These are phyloP conservation scores for Scutellaria galericulata DNA, from an alignment of 257 asterid species.

Conservation along the genomic window DNA sequence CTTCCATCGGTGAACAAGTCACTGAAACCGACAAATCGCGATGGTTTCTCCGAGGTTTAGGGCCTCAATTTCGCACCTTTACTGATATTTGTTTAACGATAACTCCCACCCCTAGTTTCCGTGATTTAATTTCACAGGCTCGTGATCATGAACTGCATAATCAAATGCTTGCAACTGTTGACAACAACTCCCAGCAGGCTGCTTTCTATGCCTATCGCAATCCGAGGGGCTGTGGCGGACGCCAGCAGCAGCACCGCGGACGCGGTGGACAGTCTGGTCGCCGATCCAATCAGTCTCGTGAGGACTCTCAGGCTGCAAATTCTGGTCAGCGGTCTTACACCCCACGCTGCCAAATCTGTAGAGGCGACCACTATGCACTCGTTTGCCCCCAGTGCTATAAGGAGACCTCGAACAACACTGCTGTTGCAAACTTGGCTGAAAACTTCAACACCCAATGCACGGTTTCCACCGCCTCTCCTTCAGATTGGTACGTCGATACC, in stretches of 20 bases:
- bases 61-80: too few relatives aligned
- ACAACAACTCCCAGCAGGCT: neutral
- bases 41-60: neutral
- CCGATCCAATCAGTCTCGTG: neutral
- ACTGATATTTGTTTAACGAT: neutral
- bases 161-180: neutral
- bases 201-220: neutral
- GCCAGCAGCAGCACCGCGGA: neutral
- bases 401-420: neutral
- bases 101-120: neutral
- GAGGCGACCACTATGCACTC: too few relatives aligned
- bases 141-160: neutral
- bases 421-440: neutral
- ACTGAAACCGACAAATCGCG: neutral
- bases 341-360: too few relatives aligned
- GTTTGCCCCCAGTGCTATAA: too few relatives aligned
- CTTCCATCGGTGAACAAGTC: neutral
- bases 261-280: neutral
- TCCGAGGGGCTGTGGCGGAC: neutral
- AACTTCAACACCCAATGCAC: neutral
- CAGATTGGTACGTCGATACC: neutral
- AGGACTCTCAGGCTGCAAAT: too few relatives aligned
- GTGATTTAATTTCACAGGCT: neutral
- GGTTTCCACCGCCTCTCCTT: neutral
- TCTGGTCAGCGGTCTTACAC: too few relatives aligned